Evolutionary conservation across 1,284 basidiomycete genomes (phyloP).

Genomic region (Ganoderma sinense): DNA sequence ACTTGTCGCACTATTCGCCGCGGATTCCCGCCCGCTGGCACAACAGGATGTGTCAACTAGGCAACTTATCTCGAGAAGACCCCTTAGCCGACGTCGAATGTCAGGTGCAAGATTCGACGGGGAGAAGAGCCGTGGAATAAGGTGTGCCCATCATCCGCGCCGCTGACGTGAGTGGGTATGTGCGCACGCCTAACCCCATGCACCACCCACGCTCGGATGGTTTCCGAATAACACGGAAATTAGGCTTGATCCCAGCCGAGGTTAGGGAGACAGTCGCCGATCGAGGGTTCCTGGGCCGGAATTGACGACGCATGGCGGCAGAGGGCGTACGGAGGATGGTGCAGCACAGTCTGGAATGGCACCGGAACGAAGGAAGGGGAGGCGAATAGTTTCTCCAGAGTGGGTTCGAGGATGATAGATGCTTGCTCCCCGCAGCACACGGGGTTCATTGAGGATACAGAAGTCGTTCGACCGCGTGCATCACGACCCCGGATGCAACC

Average conservation of each 20-base stretch:
- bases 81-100: neutral
- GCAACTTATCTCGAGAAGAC: neutral
- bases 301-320: neutral
- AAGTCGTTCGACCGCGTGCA: neutral
- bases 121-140: neutral
- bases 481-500: neutral
- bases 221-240: neutral
- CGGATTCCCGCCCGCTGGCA: neutral
- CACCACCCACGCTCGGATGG: neutral
- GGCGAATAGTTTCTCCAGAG: neutral
- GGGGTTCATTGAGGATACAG: neutral
- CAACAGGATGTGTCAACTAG: neutral
- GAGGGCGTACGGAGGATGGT: neutral
- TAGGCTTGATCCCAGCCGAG: neutral
- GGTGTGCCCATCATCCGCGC: neutral
- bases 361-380: neutral
- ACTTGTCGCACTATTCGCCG: neutral
- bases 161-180: neutral
- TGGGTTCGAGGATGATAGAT: neutral
- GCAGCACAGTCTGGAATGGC: neutral
- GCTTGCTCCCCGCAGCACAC: neutral
- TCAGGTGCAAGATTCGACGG: neutral
- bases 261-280: neutral
- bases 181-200: neutral
- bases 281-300: neutral